Evolutionary conservation across 192 early-diverging fungal genomes (phyloP).

Genomic region (Coemansia sp.): DNA sequence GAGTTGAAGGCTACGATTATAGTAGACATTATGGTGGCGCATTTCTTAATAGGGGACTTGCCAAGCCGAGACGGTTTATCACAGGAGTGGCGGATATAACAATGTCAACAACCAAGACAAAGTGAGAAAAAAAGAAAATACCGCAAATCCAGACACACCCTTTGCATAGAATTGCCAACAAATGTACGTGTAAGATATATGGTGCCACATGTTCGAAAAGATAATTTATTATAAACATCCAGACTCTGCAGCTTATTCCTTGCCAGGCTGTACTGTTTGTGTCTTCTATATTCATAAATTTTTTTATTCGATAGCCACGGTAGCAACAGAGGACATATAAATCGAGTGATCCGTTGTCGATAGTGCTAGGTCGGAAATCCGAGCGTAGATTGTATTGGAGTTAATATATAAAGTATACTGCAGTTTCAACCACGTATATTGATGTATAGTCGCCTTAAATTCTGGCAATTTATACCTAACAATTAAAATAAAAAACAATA

Average conservation of each 20-base stretch:
- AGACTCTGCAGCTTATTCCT: too few relatives aligned
- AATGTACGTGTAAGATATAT: too few relatives aligned
- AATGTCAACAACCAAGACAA: neutral
- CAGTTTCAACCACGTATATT: too few relatives aligned
- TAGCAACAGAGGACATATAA: slow-evolving; percentile 10
- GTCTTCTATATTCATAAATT: too few relatives aligned
- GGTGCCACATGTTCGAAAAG: too few relatives aligned
- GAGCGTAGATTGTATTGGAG: neutral
- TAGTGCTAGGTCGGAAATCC: slow-evolving; percentile 11
- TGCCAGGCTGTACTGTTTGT: too few relatives aligned
- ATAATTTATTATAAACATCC: too few relatives aligned
- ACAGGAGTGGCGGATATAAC: neutral
- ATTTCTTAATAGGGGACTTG: neutral
- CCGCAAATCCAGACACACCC: neutral
- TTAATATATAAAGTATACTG: too few relatives aligned
- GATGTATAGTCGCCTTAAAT: too few relatives aligned
- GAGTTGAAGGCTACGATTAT: neutral
- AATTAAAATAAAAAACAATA: too few relatives aligned
- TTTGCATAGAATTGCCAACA: too few relatives aligned
- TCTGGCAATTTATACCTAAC: too few relatives aligned
- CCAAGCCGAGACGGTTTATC: neutral
- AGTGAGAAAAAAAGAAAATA: neutral
- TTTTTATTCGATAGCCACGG: neutral
- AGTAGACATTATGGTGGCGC: neutral
- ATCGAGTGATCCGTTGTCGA: slow-evolving; percentile 25